Conservation (phyloP, 306 rosid genomes). For the Sicyos edulis region DNA sequence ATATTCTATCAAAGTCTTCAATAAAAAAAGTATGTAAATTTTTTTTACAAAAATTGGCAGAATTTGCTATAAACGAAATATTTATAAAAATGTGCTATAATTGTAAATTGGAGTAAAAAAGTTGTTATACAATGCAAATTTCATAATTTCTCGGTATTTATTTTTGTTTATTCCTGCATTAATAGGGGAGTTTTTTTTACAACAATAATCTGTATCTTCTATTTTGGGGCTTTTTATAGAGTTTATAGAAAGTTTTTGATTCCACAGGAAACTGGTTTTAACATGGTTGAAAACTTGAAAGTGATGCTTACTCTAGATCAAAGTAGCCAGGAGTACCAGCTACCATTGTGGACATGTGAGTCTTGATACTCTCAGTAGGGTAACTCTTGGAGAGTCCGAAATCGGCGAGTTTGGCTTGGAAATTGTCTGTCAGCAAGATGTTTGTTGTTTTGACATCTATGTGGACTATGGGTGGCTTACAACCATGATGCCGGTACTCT, state of each 20-base stretch:
- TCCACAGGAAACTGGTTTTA: background rate
- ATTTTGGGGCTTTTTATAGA: background rate
- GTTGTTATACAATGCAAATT: no score
- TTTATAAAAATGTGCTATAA: no score
- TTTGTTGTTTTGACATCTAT: slow-evolving; percentile 31
- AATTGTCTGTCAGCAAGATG: slow-evolving; percentile 27
- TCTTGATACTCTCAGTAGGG: slow-evolving; percentile 3
- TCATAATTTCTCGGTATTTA: no score
- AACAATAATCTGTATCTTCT: slow-evolving; percentile 14
- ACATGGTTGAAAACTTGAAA: background rate
- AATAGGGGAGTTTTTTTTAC: no score
- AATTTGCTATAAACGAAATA: no score
- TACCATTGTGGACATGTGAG: slow-evolving; percentile 25
- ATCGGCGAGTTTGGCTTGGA: slow-evolving; percentile 29
- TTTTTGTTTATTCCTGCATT: no score
- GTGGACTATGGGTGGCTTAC: slow-evolving; percentile 36
- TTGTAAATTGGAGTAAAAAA: no score
- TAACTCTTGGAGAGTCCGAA: slow-evolving; percentile 31
- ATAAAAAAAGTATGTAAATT: no score
- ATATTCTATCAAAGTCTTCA: no score
- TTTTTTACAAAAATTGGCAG: no score
- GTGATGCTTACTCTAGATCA: slow-evolving; percentile 24
- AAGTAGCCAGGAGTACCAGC: no score
- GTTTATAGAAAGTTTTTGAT: background rate
- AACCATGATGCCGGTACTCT: slow-evolving; percentile 49